These are phyloP conservation scores for Exophiala viscosa DNA, from an alignment of 2,329 filamentous ascomycete species.

Conservation along the genomic window DNA sequence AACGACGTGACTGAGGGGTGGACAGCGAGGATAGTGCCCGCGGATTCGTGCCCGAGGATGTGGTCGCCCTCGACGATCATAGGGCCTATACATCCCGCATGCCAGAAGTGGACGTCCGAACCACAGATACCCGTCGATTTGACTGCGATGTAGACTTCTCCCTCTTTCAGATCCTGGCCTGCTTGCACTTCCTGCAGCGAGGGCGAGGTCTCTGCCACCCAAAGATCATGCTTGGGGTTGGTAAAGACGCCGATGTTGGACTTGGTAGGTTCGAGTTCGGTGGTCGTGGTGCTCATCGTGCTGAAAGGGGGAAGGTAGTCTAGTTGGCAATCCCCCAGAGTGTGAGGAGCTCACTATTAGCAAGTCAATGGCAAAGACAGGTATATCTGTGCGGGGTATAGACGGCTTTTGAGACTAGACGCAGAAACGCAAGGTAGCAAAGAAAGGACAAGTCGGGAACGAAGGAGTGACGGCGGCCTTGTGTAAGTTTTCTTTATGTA, in stretches of 20 bases:
- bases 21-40: slow-evolving; percentile 70
- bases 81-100: slow-evolving; percentile 87
- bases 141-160: slow-evolving; percentile 83
- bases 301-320: background rate
- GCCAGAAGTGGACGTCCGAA: slow-evolving; percentile 97
- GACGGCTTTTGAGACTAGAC: too few species aligned
- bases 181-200: slow-evolving; percentile 69
- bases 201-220: slow-evolving; percentile 76
- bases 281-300: slow-evolving; percentile 3
- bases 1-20: slow-evolving; percentile 71
- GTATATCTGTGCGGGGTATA: too few species aligned
- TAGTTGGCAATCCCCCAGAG: too few species aligned
- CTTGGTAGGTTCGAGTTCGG: slow-evolving; percentile 12
- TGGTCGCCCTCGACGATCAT: slow-evolving; percentile 90
- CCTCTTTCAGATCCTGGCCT: slow-evolving; percentile 66
- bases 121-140: slow-evolving; percentile 96
- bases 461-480: too few species aligned
- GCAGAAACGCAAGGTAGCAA: too few species aligned
- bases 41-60: slow-evolving; percentile 92
- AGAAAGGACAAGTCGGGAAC: too few species aligned
- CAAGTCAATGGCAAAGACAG: too few species aligned
- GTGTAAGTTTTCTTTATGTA: too few species aligned
- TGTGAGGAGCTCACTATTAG: too few species aligned
- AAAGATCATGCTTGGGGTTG: slow-evolving; percentile 86
- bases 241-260: slow-evolving; percentile 92